Percentiles rank a stretch among this genome's conserved stretches.
phyloP scores from a whole-genome alignment of 2,329 filamentous ascomycete genomes.

The Colletotrichum echinochloae region DNA sequence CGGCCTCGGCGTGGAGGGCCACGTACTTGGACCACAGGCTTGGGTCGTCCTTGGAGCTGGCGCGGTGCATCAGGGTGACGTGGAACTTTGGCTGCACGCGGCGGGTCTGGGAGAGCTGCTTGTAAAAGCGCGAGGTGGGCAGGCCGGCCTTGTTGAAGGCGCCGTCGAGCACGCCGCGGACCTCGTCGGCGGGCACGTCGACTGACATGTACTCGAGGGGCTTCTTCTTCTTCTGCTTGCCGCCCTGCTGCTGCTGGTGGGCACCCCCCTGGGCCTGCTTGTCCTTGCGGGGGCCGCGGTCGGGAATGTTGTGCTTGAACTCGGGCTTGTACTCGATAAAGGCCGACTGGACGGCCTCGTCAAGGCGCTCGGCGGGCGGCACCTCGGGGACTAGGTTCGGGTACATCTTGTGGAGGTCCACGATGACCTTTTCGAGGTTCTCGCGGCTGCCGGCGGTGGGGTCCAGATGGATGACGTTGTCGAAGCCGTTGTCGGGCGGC shows the following conservation, averaged over 20 bases:
- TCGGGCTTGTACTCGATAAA: slow-evolving; percentile 82
- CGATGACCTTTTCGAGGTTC: slow-evolving; percentile 86
- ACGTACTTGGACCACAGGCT: slow-evolving; percentile 82
- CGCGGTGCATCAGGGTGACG: slow-evolving; percentile 91
- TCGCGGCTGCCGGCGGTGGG: slow-evolving; percentile 80
- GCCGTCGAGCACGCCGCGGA: slow-evolving; percentile 71
- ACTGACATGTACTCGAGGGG: slow-evolving; percentile 69
- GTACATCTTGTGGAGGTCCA: slow-evolving; percentile 78
- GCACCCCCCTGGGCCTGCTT: slow-evolving; percentile 43
- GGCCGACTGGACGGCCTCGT: slow-evolving; percentile 81
- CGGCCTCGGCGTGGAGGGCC: slow-evolving; percentile 64
- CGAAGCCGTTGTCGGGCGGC: slow-evolving; percentile 84
- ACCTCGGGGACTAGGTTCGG: slow-evolving; percentile 80
- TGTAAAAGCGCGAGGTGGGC: slow-evolving; percentile 75
- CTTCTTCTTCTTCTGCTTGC: slow-evolving; percentile 58
- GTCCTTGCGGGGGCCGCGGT: slow-evolving; percentile 59
- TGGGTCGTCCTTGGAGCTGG: slow-evolving; percentile 68
- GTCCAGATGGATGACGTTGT: slow-evolving; percentile 86
- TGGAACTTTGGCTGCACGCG: slow-evolving; percentile 91
- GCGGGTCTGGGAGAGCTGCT: slow-evolving; percentile 76
- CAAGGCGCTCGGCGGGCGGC: slow-evolving; percentile 79
- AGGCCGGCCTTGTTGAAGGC: slow-evolving; percentile 67
- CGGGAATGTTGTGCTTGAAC: slow-evolving; percentile 79
- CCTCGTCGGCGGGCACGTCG: slow-evolving; percentile 55
- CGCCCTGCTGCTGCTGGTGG: slow-evolving; percentile 44